A percentile compares a stretch with the other conserved stretches of the same genome.
These are phyloP conservation scores for Tricholoma flavovirens DNA, from an alignment of 768 basidiomycete genomes.

Conservation along the genomic window DNA sequence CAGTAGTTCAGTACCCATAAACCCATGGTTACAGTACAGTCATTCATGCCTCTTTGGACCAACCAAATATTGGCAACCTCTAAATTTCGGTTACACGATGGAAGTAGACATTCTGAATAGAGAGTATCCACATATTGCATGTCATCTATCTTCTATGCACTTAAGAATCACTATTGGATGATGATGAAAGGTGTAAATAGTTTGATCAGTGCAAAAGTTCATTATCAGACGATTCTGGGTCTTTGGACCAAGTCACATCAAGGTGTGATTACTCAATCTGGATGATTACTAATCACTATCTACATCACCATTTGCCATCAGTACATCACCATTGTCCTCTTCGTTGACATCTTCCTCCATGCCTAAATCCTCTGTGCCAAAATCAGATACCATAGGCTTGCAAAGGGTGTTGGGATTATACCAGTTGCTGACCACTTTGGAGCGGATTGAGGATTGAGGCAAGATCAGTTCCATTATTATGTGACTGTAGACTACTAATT, in stretches of 20 bases:
- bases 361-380: neutral
- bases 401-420: no score
- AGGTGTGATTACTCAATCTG: no score
- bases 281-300: neutral
- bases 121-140: neutral
- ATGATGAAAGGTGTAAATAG: neutral
- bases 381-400: neutral
- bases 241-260: neutral
- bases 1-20: no score
- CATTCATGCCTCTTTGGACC: neutral
- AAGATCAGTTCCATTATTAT: no score
- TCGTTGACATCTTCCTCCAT: neutral
- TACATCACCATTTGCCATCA: neutral
- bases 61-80: neutral
- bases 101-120: neutral
- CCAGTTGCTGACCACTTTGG: no score
- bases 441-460: no score
- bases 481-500: no score
- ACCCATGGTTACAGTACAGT: no score
- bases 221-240: neutral
- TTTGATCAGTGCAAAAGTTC: neutral
- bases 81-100: neutral
- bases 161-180: neutral
- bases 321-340: no score
- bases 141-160: neutral